Conservation (phyloP, 2,329 filamentous ascomycete genomes). For the Canariomyces notabilis region DNA sequence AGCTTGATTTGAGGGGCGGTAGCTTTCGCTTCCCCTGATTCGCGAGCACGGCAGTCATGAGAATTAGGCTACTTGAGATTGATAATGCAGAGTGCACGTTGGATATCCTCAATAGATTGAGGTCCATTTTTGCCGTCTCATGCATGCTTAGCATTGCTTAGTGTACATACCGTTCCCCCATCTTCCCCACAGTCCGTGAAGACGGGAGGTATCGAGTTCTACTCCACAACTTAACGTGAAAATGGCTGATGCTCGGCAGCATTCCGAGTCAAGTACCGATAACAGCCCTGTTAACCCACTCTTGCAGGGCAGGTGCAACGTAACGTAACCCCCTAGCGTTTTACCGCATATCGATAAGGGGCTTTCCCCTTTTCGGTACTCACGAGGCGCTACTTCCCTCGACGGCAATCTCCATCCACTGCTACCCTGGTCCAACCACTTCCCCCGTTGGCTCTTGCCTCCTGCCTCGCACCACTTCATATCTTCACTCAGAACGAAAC, state of each 20-base stretch:
- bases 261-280: constrained; percentile 21
- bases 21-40: not conserved
- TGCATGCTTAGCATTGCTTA: too few relatives aligned
- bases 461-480: constrained; percentile 1
- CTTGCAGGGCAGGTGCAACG: not conserved
- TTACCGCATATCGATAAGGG: constrained; percentile 16
- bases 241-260: constrained; percentile 1
- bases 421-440: constrained; percentile 3
- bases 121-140: constrained; percentile 17
- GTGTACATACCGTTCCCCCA: too few relatives aligned
- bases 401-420: constrained; percentile 10
- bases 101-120: constrained; percentile 17
- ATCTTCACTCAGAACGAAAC: constrained; percentile 5
- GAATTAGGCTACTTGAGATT: constrained; percentile 7
- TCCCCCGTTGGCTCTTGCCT: too few relatives aligned
- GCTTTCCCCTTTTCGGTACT: constrained; percentile 8
- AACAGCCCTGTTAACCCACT: constrained; percentile 1
- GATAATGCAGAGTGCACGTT: not conserved
- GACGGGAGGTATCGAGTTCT: constrained; percentile 8
- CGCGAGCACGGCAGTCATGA: not conserved
- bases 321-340: too few relatives aligned
- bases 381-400: not conserved
- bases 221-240: too few relatives aligned
- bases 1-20: constrained; percentile 1
- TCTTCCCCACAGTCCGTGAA: constrained; percentile 8